A percentile compares a stretch with the other conserved stretches of the same genome.
phyloP scores from a whole-genome alignment of 2,329 filamentous ascomycete species.

The Paecilomyces fulvus region DNA sequence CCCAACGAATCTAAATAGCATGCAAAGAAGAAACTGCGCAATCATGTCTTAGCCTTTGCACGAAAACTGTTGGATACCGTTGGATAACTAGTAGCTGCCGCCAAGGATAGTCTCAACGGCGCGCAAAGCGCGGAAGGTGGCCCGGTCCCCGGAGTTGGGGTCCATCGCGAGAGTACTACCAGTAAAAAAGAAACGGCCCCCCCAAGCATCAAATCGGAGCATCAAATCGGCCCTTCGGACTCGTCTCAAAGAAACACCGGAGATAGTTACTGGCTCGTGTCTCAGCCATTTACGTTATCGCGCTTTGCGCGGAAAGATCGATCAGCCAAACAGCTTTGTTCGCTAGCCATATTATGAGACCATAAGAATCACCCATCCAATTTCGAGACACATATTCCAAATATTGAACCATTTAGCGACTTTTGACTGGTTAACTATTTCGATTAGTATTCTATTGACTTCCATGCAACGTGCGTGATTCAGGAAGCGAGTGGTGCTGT shows the following conservation, averaged over 20 bases:
- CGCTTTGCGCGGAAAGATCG: neutral
- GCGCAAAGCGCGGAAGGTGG: neutral
- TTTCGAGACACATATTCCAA: neutral
- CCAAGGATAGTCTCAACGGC: neutral
- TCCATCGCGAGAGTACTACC: neutral
- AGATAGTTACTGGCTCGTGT: neutral
- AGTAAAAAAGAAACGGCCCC: neutral
- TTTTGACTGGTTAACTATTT: neutral
- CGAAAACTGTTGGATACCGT: neutral
- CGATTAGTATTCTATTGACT: neutral
- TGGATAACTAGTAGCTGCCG: neutral
- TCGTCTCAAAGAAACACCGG: neutral
- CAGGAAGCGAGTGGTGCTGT: neutral
- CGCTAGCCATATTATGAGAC: neutral
- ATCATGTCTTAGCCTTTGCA: neutral
- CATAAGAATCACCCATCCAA: neutral
- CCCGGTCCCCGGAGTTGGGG: neutral
- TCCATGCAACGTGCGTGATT: neutral
- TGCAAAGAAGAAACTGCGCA: neutral
- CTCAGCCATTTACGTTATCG: neutral
- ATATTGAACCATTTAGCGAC: neutral
- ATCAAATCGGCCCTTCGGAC: neutral
- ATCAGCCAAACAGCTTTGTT: neutral
- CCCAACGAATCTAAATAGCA: neutral
- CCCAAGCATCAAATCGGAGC: neutral